Conservation (phyloP, 2,329 filamentous ascomycete genomes). For the Simplicillium sp. region DNA sequence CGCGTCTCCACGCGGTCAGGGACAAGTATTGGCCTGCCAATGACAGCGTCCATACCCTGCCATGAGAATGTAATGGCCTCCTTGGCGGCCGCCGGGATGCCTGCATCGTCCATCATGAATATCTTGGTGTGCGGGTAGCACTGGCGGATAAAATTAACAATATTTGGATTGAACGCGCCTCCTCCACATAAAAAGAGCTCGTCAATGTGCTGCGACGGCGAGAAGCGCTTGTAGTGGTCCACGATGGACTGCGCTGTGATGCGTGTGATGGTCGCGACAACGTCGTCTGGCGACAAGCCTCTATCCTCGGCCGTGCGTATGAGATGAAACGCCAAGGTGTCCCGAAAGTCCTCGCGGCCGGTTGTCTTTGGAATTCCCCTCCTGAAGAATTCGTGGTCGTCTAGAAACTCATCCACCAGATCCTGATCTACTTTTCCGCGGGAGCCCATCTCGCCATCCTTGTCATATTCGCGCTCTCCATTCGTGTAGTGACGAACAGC, state of each 20-base stretch:
- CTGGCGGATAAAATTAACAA: constrained; percentile 38
- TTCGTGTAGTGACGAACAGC: constrained; percentile 43
- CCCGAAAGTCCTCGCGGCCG: constrained; percentile 40
- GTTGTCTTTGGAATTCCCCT: constrained; percentile 35
- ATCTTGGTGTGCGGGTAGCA: constrained; percentile 39
- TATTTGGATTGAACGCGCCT: constrained; percentile 48
- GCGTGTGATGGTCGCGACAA: constrained; percentile 39
- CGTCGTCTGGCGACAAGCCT: constrained; percentile 29
- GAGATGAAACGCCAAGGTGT: constrained; percentile 32
- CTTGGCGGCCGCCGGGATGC: constrained; percentile 46
- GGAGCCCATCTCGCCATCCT: constrained; percentile 38
- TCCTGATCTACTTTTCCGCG: constrained; percentile 37
- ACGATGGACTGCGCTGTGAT: constrained; percentile 26
- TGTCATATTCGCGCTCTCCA: constrained; percentile 39
- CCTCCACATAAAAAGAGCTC: constrained; percentile 38
- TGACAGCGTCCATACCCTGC: constrained; percentile 49
- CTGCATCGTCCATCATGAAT: constrained; percentile 45
- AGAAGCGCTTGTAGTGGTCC: constrained; percentile 9
- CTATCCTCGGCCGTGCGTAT: constrained; percentile 27
- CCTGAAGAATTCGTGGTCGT: constrained; percentile 28
- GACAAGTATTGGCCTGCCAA: constrained; percentile 43
- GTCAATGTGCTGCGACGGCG: constrained; percentile 5
- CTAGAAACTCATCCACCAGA: constrained; percentile 40
- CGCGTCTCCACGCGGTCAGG: constrained; percentile 42
- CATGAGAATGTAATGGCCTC: constrained; percentile 46